These are phyloP conservation scores for Globisporangium nunn DNA, from an alignment of 352 stramenopile species.

Conservation along the genomic window DNA sequence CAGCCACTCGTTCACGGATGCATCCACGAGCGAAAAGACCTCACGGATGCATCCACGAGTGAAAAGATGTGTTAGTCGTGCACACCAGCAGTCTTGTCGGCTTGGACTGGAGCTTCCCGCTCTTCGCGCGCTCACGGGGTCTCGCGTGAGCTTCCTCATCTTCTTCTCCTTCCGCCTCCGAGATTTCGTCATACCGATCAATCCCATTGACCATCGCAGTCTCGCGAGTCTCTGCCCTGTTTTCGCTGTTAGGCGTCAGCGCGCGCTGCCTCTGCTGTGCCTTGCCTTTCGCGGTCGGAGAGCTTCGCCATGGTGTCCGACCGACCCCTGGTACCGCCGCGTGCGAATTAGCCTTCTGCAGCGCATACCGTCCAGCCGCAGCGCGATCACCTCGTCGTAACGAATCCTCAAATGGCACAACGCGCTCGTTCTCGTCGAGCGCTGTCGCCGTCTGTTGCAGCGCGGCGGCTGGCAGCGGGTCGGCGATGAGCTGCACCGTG, in stretches of 20 bases:
- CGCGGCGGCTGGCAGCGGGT: slow-evolving; percentile 7
- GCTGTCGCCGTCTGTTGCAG: neutral
- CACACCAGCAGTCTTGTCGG: slow-evolving; percentile 2
- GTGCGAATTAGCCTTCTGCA: slow-evolving; percentile 8
- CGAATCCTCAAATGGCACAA: slow-evolving; percentile 7
- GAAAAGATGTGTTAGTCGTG: neutral
- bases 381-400: slow-evolving; percentile 6
- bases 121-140: slow-evolving; percentile 6
- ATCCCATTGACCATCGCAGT: neutral
- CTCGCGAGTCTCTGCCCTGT: neutral
- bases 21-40: no score
- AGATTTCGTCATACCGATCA: neutral
- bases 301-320: neutral
- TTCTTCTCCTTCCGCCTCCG: neutral
- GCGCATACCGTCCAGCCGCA: neutral
- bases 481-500: slow-evolving; percentile 52
- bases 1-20: no score
- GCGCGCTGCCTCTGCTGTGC: neutral
- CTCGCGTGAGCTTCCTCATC: neutral
- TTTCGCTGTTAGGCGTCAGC: neutral
- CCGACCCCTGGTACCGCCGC: neutral
- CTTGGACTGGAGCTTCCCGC: slow-evolving; percentile 3
- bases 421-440: neutral
- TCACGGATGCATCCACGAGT: neutral
- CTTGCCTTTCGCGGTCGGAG: slow-evolving; percentile 1